These are phyloP conservation scores for Gymnopilus junonius DNA, from an alignment of 768 basidiomycete species.

Conservation along the genomic window DNA sequence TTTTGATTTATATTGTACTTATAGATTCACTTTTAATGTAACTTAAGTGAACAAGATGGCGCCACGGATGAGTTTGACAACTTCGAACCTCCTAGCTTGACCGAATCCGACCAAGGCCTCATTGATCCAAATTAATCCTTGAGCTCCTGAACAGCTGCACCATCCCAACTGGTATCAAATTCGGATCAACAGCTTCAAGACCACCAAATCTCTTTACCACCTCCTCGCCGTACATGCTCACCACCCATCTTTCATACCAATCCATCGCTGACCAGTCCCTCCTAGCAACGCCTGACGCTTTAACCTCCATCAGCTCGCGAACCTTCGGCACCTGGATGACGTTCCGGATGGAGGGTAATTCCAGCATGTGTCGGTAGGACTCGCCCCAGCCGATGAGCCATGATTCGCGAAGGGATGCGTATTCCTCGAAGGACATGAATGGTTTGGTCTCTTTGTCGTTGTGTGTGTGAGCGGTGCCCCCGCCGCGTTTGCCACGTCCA, in stretches of 20 bases:
- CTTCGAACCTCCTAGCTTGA: too few species aligned
- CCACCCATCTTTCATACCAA: conserved; percentile 40
- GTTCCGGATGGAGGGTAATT: conserved; percentile 4
- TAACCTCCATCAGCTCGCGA: conserved; percentile 7
- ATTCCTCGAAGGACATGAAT: conserved; percentile 36
- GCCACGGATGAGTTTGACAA: too few species aligned
- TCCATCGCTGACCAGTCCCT: conserved; percentile 18
- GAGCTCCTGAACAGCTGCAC: conserved; percentile 41
- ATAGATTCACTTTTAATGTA: too few species aligned
- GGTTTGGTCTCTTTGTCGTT: not conserved
- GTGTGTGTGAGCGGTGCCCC: not conserved
- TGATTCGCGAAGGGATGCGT: conserved; percentile 24
- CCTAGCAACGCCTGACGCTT: conserved; percentile 22
- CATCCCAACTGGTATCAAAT: conserved; percentile 44
- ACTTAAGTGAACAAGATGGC: too few species aligned
- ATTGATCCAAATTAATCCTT: conserved; percentile 36
- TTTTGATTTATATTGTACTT: too few species aligned
- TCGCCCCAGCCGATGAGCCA: conserved; percentile 29
- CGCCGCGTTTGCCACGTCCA: not conserved
- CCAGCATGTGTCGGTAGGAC: conserved; percentile 28
- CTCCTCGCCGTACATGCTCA: conserved; percentile 42
- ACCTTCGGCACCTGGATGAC: conserved; percentile 13
- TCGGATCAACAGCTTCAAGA: conserved; percentile 41
- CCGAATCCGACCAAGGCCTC: not conserved
- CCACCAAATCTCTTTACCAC: conserved; percentile 42